Evolutionary conservation across 2,329 filamentous ascomycete genomes (phyloP).

Genomic region (Ploettnerulaceae sp.): DNA sequence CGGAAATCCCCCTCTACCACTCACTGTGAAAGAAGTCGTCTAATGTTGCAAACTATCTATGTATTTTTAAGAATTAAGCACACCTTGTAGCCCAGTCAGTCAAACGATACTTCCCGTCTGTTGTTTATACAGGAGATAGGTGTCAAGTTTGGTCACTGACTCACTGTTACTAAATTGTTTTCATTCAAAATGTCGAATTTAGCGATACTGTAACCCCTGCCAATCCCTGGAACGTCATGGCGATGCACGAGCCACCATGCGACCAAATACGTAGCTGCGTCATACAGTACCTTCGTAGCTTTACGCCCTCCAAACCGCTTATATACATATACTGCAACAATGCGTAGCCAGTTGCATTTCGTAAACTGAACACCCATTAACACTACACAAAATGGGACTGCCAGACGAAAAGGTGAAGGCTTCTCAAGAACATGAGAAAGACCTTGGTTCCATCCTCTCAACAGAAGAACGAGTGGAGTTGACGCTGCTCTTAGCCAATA

Average conservation of each 20-base stretch:
- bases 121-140: too few species aligned
- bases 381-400: constrained; percentile 21
- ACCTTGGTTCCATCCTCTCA: constrained; percentile 31
- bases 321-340: neutral
- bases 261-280: neutral
- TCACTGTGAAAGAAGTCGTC: too few species aligned
- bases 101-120: too few species aligned
- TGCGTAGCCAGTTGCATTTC: neutral
- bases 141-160: too few species aligned
- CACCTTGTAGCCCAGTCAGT: too few species aligned
- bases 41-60: too few species aligned
- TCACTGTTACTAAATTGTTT: too few species aligned
- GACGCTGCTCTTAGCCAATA: constrained; percentile 44
- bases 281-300: neutral
- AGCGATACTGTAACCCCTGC: too few species aligned
- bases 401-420: constrained; percentile 13
- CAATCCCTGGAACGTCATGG: too few species aligned
- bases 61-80: too few species aligned
- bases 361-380: neutral
- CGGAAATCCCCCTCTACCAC: too few species aligned
- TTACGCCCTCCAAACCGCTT: neutral
- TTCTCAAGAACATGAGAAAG: constrained; percentile 22
- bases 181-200: too few species aligned
- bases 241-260: neutral
- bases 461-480: constrained; percentile 41